phyloP scores from a whole-genome alignment of 768 basidiomycete genomes.

The Artomyces pyxidatus region DNA sequence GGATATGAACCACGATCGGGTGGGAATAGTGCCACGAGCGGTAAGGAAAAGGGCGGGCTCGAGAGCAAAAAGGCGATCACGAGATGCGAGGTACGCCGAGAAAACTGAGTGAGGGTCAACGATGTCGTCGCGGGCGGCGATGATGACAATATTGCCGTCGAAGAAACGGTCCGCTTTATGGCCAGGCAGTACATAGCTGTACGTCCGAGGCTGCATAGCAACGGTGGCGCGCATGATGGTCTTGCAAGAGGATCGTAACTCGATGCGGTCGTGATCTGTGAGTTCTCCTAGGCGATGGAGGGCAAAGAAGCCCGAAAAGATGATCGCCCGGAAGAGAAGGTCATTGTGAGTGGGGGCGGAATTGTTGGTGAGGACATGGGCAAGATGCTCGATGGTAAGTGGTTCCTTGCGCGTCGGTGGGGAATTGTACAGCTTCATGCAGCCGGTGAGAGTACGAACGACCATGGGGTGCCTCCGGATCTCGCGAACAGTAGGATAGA shows the following conservation, averaged over 20 bases:
- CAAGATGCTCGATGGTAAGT: slow-evolving; percentile 14
- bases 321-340: slow-evolving; percentile 16
- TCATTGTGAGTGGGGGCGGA: slow-evolving; percentile 15
- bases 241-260: slow-evolving; percentile 15
- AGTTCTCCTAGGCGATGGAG: slow-evolving; percentile 24
- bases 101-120: neutral
- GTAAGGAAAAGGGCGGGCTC: slow-evolving; percentile 18
- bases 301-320: slow-evolving; percentile 18
- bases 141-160: slow-evolving; percentile 15
- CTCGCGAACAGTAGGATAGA: slow-evolving; percentile 23
- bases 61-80: neutral
- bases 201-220: neutral
- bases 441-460: slow-evolving; percentile 23
- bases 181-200: slow-evolving; percentile 22
- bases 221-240: slow-evolving; percentile 14
- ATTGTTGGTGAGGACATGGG: neutral
- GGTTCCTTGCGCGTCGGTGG: slow-evolving; percentile 23
- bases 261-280: slow-evolving; percentile 12
- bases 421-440: slow-evolving; percentile 15
- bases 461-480: slow-evolving; percentile 20
- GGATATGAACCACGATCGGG: slow-evolving; percentile 26
- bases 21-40: slow-evolving; percentile 24
- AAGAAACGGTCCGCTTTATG: slow-evolving; percentile 31
- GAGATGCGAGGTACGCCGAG: neutral
- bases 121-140: neutral